Conservation (phyloP, 2,329 filamentous ascomycete species). For the Pestalotiopsis sp. region DNA sequence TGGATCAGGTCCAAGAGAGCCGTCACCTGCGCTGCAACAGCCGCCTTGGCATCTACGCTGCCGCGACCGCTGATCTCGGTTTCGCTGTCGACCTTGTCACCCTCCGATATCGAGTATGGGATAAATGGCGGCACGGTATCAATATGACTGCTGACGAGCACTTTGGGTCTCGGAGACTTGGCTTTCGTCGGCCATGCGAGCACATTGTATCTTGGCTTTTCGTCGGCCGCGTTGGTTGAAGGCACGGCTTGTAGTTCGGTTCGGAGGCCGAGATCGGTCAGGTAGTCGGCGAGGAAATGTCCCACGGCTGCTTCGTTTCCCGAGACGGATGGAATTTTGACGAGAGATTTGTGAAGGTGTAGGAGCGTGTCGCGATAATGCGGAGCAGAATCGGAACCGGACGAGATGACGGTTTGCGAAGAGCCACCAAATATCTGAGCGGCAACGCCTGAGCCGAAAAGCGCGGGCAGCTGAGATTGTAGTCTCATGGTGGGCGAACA, state of each 20-base stretch:
- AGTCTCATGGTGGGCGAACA: constrained; percentile 1
- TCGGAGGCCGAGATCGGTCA: constrained; percentile 49
- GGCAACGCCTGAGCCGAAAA: not conserved
- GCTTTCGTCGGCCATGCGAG: constrained; percentile 63
- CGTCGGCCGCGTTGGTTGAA: constrained; percentile 25
- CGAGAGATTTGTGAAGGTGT: constrained; percentile 72
- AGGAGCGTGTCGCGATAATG: constrained; percentile 57
- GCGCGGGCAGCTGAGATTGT: not conserved
- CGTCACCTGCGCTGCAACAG: constrained; percentile 71
- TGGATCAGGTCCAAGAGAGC: constrained; percentile 60
- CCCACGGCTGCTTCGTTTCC: constrained; percentile 69
- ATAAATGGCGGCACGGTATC: constrained; percentile 76
- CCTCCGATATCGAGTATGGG: constrained; percentile 59
- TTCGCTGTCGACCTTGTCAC: constrained; percentile 40
- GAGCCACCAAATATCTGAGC: not conserved
- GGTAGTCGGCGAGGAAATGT: constrained; percentile 66
- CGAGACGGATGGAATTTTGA: constrained; percentile 71
- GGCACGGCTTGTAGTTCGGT: constrained; percentile 43
- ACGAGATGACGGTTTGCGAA: constrained; percentile 20
- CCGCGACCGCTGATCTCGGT: constrained; percentile 70
- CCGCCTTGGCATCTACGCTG: constrained; percentile 70
- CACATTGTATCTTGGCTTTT: constrained; percentile 67
- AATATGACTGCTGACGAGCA: constrained; percentile 79
- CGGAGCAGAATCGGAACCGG: constrained; percentile 13
- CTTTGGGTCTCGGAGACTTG: constrained; percentile 49